Percentiles rank a stretch among this genome's conserved stretches.
phyloP scores from a whole-genome alignment of 2,329 filamentous ascomycete genomes.

The Exophiala viscosa region DNA sequence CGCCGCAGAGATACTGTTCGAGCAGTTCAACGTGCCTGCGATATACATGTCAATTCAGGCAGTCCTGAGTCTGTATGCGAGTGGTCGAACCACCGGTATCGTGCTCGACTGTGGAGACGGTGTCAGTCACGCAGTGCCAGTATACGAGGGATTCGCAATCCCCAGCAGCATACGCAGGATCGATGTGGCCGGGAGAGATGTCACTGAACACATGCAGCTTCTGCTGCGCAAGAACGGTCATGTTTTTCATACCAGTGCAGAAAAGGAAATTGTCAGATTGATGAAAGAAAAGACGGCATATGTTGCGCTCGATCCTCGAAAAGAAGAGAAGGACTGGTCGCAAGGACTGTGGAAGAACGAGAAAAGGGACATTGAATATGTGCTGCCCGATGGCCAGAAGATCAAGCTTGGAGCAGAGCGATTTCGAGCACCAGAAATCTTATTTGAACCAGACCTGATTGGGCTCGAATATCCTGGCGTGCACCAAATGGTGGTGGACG shows the following conservation, averaged over 20 bases:
- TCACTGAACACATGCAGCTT: conserved; percentile 91
- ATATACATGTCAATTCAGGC: conserved; percentile 97
- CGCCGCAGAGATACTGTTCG: conserved; percentile 94
- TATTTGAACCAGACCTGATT: conserved; percentile 96
- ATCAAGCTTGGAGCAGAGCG: conserved; percentile 92
- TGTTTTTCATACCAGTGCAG: conserved; percentile 94
- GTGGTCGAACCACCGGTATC: conserved; percentile 90
- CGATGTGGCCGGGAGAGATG: conserved; percentile 91
- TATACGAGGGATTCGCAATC: conserved; percentile 97
- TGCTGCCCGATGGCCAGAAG: conserved; percentile 86
- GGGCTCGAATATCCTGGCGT: conserved; percentile 94
- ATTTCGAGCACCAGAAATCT: conserved; percentile 92
- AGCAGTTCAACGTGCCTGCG: conserved; percentile 97
- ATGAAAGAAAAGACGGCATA: conserved; percentile 97
- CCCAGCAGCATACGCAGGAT: conserved; percentile 92
- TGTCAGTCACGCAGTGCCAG: conserved; percentile 93
- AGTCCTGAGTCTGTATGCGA: conserved; percentile 91
- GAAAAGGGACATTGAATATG: conserved; percentile 79
- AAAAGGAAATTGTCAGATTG: conserved; percentile 96
- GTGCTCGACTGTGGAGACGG: conserved; percentile 94
- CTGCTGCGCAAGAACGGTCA: conserved; percentile 88
- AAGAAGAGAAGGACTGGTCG: conserved; percentile 95
- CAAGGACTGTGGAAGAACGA: conserved; percentile 64
- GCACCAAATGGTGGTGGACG: conserved; percentile 95
- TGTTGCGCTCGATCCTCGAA: conserved; percentile 82